Base-by-base conservation (phyloP, 495 filamentous ascomycete species). In the Daldinia loculata region DNA sequence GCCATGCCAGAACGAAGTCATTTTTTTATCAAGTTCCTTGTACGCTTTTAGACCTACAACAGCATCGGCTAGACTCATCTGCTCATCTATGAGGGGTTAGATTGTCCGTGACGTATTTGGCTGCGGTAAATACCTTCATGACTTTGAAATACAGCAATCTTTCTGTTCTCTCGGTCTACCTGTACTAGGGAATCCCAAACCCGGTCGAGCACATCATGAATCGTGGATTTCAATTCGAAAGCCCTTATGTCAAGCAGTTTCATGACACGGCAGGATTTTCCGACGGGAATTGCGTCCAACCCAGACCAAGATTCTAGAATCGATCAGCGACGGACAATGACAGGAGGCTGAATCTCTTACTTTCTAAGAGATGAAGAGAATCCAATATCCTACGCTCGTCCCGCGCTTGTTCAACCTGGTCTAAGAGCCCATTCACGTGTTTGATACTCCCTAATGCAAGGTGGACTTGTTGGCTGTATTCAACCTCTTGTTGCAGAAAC, bases 401-500 rank as follows among this genome's bases (percentile, higher is more conserved):
- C 2, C 80, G 79, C 9, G 84, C 82, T 43, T 76, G 72, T 63
- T 89, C 86, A 4, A 85, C 87, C 53, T 86, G 74, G 36, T 85
- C 81, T 12, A 92, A 74, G 6, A 81, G 75, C 27, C 77, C 79
- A 60, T 85, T 84, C 22, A 89, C 85, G 11, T 75, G 74, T 52
- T 81, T 84, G 17, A 95, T 85, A 32, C 85, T 82, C 71, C 85
- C 84, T 45, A 97, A 78, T 1, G 89, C 87, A 45, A 81, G 80
- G 19, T 84, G 80, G 24, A 98, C 83, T 43, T 88, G 87, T 64
- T 88, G 79, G 70, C 92, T 96, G 81, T 94, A 98, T 48, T 83
- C 83, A 15, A 92, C 83, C 79, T 98, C 94, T 32, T 85, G 90
- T 67, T 87, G 82, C 12, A 98, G 82, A 66, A 98, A 87, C 15